Evolutionary conservation across 176 grass and related monocot species (phyloP).

Genomic region (Hyparrhenia diplandra): DNA sequence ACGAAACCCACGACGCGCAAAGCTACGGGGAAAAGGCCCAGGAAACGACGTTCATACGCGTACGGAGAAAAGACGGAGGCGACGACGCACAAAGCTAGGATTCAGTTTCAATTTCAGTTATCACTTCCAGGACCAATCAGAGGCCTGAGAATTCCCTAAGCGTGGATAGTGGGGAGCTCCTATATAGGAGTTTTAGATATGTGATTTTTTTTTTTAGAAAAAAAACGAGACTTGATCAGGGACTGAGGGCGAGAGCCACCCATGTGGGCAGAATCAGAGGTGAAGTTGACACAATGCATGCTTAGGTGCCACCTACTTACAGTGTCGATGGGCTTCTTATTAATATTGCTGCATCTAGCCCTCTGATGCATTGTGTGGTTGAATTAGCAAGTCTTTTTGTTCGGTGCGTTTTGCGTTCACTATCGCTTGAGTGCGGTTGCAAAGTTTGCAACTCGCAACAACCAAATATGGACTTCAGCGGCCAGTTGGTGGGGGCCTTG

Average conservation of each 20-base stretch:
- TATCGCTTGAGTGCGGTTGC: neutral
- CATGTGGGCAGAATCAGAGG: neutral
- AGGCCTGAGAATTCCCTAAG: too few relatives aligned
- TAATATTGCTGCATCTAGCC: neutral
- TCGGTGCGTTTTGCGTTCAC: neutral
- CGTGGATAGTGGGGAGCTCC: too few relatives aligned
- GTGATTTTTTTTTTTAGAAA: neutral
- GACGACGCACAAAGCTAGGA: too few relatives aligned
- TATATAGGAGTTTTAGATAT: too few relatives aligned
- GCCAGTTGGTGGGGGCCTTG: neutral
- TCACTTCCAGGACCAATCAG: too few relatives aligned
- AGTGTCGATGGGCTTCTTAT: neutral
- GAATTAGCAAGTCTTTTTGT: neutral
- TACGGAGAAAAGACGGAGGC: too few relatives aligned
- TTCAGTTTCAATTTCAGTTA: too few relatives aligned
- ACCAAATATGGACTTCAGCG: neutral
- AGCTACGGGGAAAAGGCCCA: too few relatives aligned
- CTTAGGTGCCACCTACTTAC: slow-evolving; percentile 2
- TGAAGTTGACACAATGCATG: neutral
- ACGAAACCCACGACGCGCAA: too few relatives aligned
- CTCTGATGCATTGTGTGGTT: neutral
- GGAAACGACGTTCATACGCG: too few relatives aligned
- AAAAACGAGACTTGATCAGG: neutral
- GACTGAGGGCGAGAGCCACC: neutral
- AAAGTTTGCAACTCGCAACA: neutral